A percentile compares a stretch with the other conserved stretches of the same genome.
Conservation (phyloP, 768 basidiomycete species). For the Artomyces pyxidatus region DNA sequence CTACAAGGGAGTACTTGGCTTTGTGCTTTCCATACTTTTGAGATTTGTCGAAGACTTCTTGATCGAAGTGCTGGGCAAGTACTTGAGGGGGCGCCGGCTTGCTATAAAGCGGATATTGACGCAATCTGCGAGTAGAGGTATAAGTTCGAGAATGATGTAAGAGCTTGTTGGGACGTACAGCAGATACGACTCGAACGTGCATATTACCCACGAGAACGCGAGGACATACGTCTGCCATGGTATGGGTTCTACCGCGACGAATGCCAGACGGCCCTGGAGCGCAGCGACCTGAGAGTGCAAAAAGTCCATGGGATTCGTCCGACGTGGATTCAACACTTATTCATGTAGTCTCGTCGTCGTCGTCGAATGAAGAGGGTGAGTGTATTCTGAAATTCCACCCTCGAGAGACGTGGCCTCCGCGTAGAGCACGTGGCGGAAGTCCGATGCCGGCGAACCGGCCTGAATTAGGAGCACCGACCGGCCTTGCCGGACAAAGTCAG, state of each 20-base stretch:
- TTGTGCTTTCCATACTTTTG: conserved; percentile 91
- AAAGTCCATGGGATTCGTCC: conserved; percentile 7
- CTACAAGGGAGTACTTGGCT: conserved; percentile 70
- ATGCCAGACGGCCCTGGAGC: conserved; percentile 58
- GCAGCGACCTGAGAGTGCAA: conserved; percentile 13
- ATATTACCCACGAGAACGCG: conserved; percentile 63
- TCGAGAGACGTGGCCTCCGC: not conserved
- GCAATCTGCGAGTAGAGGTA: conserved; percentile 31
- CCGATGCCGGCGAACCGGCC: not conserved
- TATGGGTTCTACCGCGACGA: conserved; percentile 63
- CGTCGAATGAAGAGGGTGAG: too few relatives aligned
- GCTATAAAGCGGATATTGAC: conserved; percentile 82
- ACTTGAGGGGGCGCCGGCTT: conserved; percentile 64
- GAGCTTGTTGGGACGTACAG: conserved; percentile 43
- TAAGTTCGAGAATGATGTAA: not conserved
- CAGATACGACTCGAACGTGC: conserved; percentile 83
- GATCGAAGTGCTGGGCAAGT: conserved; percentile 59
- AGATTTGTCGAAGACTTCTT: conserved; percentile 76
- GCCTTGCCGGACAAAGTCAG: not conserved
- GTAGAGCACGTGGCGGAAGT: not conserved
- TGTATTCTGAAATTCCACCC: not conserved
- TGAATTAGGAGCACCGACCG: not conserved
- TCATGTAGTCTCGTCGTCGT: too few relatives aligned
- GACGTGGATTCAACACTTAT: not conserved
- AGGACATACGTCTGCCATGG: conserved; percentile 84